These are phyloP conservation scores for Ambrosia trifida DNA, from an alignment of 129 eudicot genomes.

Conservation along the genomic window DNA sequence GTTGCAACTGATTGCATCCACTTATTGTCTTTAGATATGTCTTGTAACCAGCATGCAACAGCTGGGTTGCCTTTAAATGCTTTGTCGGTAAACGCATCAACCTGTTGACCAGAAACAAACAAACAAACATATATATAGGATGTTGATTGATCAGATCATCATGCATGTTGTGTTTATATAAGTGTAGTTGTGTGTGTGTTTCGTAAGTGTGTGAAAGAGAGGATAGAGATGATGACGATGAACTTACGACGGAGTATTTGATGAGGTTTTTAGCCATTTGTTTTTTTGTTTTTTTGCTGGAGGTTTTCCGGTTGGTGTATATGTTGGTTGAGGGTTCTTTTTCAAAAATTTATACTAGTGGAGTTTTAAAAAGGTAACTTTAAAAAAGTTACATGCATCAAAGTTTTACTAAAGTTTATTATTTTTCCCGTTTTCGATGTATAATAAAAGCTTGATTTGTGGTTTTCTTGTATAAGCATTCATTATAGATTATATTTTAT, in stretches of 20 bases:
- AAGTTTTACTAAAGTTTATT: too few relatives aligned
- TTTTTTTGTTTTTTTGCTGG: too few relatives aligned
- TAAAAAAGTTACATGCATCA: too few relatives aligned
- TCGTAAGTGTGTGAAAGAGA: not conserved
- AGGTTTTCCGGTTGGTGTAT: too few relatives aligned
- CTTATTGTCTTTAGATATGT: slow-evolving; percentile 50
- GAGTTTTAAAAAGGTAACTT: too few relatives aligned
- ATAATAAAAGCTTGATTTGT: too few relatives aligned
- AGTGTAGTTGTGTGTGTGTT: too few relatives aligned
- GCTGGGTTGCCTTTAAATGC: slow-evolving; percentile 97
- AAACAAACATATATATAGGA: not conserved
- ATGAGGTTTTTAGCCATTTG: slow-evolving; percentile 58
- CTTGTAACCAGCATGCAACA: slow-evolving; percentile 80
- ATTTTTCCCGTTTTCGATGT: too few relatives aligned
- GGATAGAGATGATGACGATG: not conserved
- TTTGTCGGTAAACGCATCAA: slow-evolving; percentile 71
- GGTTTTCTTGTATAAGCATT: too few relatives aligned
- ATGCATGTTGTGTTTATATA: not conserved
- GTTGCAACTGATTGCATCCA: slow-evolving; percentile 85
- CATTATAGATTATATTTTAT: too few relatives aligned
- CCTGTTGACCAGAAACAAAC: slow-evolving; percentile 34
- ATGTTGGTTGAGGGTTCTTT: too few relatives aligned
- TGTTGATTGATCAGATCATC: not conserved
- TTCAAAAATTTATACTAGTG: too few relatives aligned
- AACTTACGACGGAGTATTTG: slow-evolving; percentile 52